Conservation (phyloP, 176 grass and related monocot species). For the Carex littledalei region DNA sequence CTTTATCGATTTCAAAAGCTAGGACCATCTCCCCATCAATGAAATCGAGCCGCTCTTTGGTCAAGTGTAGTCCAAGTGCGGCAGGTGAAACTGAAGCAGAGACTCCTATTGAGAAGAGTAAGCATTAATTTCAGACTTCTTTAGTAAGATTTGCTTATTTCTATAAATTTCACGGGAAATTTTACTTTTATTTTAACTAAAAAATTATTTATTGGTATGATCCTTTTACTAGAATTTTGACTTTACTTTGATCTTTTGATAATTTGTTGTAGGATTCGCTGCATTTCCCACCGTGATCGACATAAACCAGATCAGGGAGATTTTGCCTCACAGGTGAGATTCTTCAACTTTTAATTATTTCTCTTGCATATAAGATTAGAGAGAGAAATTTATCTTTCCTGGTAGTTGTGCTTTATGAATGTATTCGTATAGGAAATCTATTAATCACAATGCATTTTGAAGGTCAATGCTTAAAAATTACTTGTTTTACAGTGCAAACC, state of each 20-base stretch:
- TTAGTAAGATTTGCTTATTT: no score
- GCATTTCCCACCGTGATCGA: conserved; percentile 45
- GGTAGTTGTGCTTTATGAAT: neutral
- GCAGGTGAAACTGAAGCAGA: conserved; percentile 7
- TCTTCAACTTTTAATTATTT: neutral
- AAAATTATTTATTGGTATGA: neutral
- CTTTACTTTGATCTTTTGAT: neutral
- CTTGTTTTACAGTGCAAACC: neutral
- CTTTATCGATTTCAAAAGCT: conserved; percentile 13
- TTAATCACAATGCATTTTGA: neutral
- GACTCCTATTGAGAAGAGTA: conserved; percentile 45
- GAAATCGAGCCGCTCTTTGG: neutral
- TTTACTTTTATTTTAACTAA: neutral
- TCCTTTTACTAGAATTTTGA: conserved; percentile 10
- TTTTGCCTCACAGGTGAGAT: conserved; percentile 43
- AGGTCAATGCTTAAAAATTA: neutral
- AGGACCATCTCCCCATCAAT: neutral
- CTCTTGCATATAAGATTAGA: neutral
- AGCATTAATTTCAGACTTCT: neutral
- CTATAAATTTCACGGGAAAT: no score
- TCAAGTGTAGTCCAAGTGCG: conserved; percentile 14
- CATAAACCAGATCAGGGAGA: conserved; percentile 46
- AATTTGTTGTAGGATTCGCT: conserved; percentile 28
- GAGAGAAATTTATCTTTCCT: neutral
- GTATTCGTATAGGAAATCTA: neutral